Evolutionary conservation across 139 green algal genomes (phyloP).

Genomic region (Desmodesmus armatus): DNA sequence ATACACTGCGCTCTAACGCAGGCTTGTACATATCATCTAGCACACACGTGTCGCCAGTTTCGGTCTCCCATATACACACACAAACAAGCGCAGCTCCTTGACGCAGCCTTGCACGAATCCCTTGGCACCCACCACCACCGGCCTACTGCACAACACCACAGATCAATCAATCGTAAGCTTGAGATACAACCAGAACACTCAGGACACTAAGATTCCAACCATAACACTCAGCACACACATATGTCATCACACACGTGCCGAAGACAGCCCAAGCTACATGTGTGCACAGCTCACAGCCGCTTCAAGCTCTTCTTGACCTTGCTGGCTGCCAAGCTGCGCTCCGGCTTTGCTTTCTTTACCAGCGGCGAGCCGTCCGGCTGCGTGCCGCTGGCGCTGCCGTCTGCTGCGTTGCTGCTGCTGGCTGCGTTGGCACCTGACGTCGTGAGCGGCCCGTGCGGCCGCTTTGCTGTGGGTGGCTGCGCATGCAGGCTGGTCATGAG

Average conservation of each 20-base stretch:
- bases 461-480: slow-evolving; percentile 5
- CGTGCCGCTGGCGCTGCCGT: background rate
- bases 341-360: slow-evolving; percentile 72
- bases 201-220: too few species aligned
- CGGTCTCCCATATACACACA: too few species aligned
- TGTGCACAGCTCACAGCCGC: slow-evolving; percentile 66
- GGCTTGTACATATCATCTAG: too few species aligned
- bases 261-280: background rate
- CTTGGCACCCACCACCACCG: background rate
- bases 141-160: too few species aligned
- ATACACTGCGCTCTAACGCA: too few species aligned
- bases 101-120: background rate
- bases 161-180: too few species aligned
- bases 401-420: slow-evolving; percentile 61
- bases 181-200: too few species aligned
- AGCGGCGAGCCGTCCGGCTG: slow-evolving; percentile 37
- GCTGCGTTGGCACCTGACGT: slow-evolving; percentile 80
- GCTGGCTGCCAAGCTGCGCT: slow-evolving; percentile 52
- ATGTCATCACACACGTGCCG: too few species aligned
- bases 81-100: background rate
- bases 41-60: too few species aligned
- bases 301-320: slow-evolving; percentile 86
- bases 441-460: slow-evolving; percentile 75
- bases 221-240: too few species aligned
- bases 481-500: slow-evolving; percentile 92